Evolutionary conservation across 2,329 filamentous ascomycete genomes (phyloP).

Genomic region (Verticillium nonalfalfae): DNA sequence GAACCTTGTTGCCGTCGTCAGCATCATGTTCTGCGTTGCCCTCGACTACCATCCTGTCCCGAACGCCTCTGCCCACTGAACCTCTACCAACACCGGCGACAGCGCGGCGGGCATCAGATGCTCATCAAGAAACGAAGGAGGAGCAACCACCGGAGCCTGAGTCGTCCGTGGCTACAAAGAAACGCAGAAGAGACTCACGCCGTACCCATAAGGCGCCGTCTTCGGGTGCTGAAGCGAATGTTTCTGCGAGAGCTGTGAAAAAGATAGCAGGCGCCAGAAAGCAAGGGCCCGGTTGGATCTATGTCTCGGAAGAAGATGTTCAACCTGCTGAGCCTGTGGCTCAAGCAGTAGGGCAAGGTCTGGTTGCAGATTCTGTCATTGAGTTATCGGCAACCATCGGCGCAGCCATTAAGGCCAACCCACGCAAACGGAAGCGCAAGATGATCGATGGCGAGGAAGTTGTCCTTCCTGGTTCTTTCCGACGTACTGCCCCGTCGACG

Average conservation of each 20-base stretch:
- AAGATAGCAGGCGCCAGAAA: background rate
- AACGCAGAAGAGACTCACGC: background rate
- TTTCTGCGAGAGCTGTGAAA: background rate
- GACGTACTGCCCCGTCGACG: background rate
- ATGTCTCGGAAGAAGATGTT: background rate
- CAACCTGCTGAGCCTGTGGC: background rate
- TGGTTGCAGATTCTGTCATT: background rate
- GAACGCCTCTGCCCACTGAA: background rate
- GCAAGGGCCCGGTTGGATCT: background rate
- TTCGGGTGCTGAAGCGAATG: background rate
- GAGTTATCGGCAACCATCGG: conserved; percentile 32
- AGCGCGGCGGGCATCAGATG: background rate
- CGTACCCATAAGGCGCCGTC: background rate
- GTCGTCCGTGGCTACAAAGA: background rate
- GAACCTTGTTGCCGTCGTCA: background rate
- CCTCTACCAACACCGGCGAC: conserved; percentile 1
- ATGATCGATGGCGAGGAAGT: conserved; percentile 31
- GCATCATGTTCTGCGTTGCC: background rate
- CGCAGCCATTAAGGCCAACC: conserved; percentile 42
- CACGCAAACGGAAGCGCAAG: conserved; percentile 40
- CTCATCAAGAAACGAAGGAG: background rate
- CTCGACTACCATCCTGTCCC: background rate
- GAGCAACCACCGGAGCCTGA: background rate
- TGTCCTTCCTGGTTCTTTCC: background rate
- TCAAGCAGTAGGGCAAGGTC: conserved; percentile 6